Conservation (phyloP, 1,284 basidiomycete species). For the Hypsizygus ulmarius region DNA sequence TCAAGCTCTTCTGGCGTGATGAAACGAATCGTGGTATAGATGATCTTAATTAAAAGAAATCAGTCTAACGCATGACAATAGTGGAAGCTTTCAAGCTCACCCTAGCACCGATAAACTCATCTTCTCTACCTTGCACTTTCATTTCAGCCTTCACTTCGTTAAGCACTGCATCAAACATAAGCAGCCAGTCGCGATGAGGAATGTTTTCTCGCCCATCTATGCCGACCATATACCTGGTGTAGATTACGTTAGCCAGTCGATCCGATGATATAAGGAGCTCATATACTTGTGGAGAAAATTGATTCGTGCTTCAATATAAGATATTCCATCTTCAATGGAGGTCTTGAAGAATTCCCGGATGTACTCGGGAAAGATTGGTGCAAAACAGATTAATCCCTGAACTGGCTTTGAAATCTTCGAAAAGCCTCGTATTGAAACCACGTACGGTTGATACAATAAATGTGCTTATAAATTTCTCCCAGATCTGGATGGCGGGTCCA, state of each 20-base stretch:
- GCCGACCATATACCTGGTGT: conserved; percentile 48
- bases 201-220: conserved; percentile 55
- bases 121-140: conserved; percentile 46
- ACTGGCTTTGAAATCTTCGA: neutral
- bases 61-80: neutral
- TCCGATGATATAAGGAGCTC: conserved; percentile 1
- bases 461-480: conserved; percentile 62
- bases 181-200: conserved; percentile 59
- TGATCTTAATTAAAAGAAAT: conserved; percentile 44
- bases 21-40: conserved; percentile 66
- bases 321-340: conserved; percentile 71
- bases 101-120: conserved; percentile 64
- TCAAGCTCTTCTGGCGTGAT: conserved; percentile 57
- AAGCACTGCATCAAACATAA: conserved; percentile 55
- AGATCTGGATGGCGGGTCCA: conserved; percentile 48
- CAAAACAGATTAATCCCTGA: conserved; percentile 53
- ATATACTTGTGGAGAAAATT: conserved; percentile 62
- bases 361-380: conserved; percentile 57
- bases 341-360: conserved; percentile 60
- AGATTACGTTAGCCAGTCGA: neutral
- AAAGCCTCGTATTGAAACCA: conserved; percentile 3
- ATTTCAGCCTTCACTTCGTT: conserved; percentile 55
- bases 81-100: conserved; percentile 30
- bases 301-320: conserved; percentile 68
- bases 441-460: conserved; percentile 49